Percentiles rank a stretch among this genome's conserved stretches.
These are phyloP conservation scores for Phellopilus nigrolimitatus DNA, from an alignment of 1,284 basidiomycete genomes.

Conservation along the genomic window DNA sequence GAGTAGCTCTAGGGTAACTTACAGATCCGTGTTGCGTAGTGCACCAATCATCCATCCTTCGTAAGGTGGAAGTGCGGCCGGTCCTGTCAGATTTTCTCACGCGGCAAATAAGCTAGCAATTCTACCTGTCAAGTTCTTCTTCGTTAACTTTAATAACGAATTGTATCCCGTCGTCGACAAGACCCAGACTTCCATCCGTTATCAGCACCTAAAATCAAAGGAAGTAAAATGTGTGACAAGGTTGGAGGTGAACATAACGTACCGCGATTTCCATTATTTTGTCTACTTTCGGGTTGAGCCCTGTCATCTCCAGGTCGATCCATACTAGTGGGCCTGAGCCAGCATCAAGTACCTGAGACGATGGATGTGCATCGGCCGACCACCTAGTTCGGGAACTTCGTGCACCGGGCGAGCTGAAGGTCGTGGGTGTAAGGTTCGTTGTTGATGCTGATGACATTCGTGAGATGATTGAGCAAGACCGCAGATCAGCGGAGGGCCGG, in stretches of 20 bases:
- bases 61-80: neutral
- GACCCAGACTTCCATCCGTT: constrained; percentile 72
- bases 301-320: constrained; percentile 91
- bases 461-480: neutral
- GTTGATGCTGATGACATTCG: neutral
- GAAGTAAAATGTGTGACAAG: neutral
- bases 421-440: too few relatives aligned
- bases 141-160: constrained; percentile 69
- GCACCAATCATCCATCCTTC: constrained; percentile 77
- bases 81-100: too few relatives aligned
- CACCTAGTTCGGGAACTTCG: too few relatives aligned
- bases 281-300: constrained; percentile 57
- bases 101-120: constrained; percentile 16
- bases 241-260: constrained; percentile 14
- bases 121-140: constrained; percentile 56
- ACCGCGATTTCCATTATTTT: constrained; percentile 76
- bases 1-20: constrained; percentile 24
- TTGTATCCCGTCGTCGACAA: constrained; percentile 70
- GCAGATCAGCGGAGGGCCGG: too few relatives aligned
- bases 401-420: neutral
- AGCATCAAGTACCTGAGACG: constrained; percentile 33
- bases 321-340: constrained; percentile 73
- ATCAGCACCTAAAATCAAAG: constrained; percentile 59
- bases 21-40: constrained; percentile 66
- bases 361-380: too few relatives aligned